Evolutionary conservation across 106 monocot genomes (phyloP), one percentile per base, ranked within the genome.

Genomic region (Ottelia alismoides): DNA sequence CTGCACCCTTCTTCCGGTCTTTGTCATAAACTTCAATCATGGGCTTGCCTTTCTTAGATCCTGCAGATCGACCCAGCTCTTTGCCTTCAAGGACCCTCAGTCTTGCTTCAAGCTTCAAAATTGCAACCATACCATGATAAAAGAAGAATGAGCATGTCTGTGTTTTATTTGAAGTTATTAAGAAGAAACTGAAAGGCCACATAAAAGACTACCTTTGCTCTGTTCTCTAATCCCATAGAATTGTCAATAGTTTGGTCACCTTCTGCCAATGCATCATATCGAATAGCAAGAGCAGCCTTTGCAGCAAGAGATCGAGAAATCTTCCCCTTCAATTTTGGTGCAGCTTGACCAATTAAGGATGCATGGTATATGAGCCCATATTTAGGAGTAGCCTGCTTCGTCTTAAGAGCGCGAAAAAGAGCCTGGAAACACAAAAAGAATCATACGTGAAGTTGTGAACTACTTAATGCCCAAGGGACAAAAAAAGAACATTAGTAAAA

Each of bases 301-400:
- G 84, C 77, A 18, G 93, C 88, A 63, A 94, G 88, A 22, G 84
- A 88, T 1, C 93, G 74, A 63, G 88, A 74, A 16, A 94, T 84
- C 52, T 80, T 88, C 23, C 93, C 93, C 70, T 94, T 94, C 40
- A 81, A 29, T 47, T 78, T 83, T 27, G 88, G 88, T 18, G 84
- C 75, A 16, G 93, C 93, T 52, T 88, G 88, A 47, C 93, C 93
- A 48, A 88, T 58, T 56, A 94, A 69, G 22, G 93, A 94, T 48
- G 93, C 84, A 64, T 88, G 93, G 62, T 67, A 94, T 16, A 94
- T 88, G 19, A 94, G 78, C 19, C 93, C 93, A 71, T 94, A 94
- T 47, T 94, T 94, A 31, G 93, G 93, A 25, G 93, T 94, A 43
- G 88, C 63, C 23, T 88, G 88, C 30, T 88, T 88, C 21, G 93